Base-by-base conservation (phyloP, 164 flowering plant genomes). In the Vitis rupestris region DNA sequence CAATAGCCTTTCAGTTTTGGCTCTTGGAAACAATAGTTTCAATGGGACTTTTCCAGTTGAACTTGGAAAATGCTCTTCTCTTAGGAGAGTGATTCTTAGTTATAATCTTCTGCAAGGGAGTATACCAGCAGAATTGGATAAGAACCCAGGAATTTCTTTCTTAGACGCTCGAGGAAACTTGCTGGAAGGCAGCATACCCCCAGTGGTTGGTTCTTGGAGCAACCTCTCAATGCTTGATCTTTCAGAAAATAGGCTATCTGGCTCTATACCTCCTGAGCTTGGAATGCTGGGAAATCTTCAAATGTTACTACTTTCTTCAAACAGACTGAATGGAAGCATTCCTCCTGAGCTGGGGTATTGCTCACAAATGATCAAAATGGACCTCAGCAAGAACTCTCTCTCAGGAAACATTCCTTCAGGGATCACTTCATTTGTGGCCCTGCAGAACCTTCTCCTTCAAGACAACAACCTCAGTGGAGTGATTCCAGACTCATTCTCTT, bases 161-260 rank as follows among this genome's bases (percentile, higher is more conserved):
- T 53, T 74, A 19, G 69, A 74, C 0, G 63, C 54, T 69, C 58
- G 49, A 53, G 63, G 63, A 59, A 76, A 79, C 72, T 63, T 75
- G 70, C 74, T 80, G 17, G 70, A 59, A 29, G 83, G 81, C 37
- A 63, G 30, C 1, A 72, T 77, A 31, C 81, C 83, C 0, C 30
- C 70, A 44, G 59, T 57, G 7, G 63, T 80, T 44, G 77, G 79
- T 37, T 59, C 13, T 4, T 80, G 80, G 78, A 59, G 67, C 69
- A 79, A 79, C 61, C 72, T 80, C 1, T 72, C 83, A 17, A 69
- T 66, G 72, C 60, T 80, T 68, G 75, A 81, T 68, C 16, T 81
- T 14, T 78, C 79, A 23, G 50, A n/a, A n/a, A 74, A 74, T 52
- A 50, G 17, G 64, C 10, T 74, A 3, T 64, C 69, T 1, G 72